Evolutionary conservation across 257 asterid species (phyloP).

Genomic region (Solanum commersonii): DNA sequence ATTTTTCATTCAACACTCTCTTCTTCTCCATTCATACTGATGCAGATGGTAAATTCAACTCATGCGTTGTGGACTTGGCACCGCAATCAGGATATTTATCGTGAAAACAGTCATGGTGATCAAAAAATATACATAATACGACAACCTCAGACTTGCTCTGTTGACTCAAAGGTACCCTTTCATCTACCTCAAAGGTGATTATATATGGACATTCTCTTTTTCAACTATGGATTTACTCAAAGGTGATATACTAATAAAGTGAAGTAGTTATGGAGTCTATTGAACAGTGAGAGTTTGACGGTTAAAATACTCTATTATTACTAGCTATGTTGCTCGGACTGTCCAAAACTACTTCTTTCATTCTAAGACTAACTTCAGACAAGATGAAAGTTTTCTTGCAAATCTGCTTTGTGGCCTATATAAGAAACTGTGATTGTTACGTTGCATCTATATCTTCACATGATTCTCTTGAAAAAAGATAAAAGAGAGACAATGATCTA

Average conservation of each 20-base stretch:
- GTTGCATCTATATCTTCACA: not conserved
- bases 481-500: not conserved
- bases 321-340: not conserved
- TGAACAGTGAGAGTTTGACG: not conserved
- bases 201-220: too few relatives aligned
- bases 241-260: not conserved
- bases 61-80: constrained; percentile 96
- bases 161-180: constrained; percentile 13
- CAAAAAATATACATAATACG: constrained; percentile 69
- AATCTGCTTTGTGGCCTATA: not conserved
- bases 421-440: not conserved
- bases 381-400: not conserved
- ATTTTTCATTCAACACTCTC: not conserved
- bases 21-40: not conserved
- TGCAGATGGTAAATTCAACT: constrained; percentile 65
- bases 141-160: constrained; percentile 57
- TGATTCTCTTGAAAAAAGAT: not conserved
- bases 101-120: constrained; percentile 53
- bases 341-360: too few relatives aligned
- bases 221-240: not conserved
- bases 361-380: not conserved
- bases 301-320: not conserved
- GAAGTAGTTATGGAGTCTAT: not conserved
- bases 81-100: constrained; percentile 66
- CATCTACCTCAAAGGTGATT: not conserved